phyloP scores from a whole-genome alignment of 306 rosid species.

The Corylus avellana region DNA sequence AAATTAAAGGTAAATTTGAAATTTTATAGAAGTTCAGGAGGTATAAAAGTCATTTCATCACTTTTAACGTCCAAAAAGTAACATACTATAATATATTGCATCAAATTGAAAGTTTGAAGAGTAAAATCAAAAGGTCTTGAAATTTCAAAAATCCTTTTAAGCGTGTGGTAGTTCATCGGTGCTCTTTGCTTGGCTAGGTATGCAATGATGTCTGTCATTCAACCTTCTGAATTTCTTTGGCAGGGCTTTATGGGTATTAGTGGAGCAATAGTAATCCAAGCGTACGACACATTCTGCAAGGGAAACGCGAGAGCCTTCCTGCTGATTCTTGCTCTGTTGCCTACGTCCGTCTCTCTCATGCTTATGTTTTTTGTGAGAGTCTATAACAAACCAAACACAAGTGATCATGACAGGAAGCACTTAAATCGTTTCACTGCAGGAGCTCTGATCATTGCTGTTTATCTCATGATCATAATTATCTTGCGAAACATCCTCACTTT shows the following conservation, averaged over 20 bases:
- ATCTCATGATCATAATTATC: constrained; percentile 64
- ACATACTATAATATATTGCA: too few relatives aligned
- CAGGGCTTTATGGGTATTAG: constrained; percentile 94
- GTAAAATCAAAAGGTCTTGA: too few relatives aligned
- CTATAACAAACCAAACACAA: constrained; percentile 41
- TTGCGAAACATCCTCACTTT: constrained; percentile 48
- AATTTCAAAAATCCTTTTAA: too few relatives aligned
- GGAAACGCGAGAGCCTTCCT: constrained; percentile 66
- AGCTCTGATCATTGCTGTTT: constrained; percentile 58
- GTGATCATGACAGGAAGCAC: constrained; percentile 53
- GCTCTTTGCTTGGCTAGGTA: too few relatives aligned
- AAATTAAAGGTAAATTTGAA: too few relatives aligned
- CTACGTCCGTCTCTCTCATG: constrained; percentile 48
- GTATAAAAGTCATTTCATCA: too few relatives aligned
- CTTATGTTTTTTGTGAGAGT: constrained; percentile 67
- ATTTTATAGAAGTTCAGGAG: too few relatives aligned
- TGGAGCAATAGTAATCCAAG: constrained; percentile 79
- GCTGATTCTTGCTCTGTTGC: constrained; percentile 70
- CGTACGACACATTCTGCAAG: constrained; percentile 52
- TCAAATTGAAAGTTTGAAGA: too few relatives aligned
- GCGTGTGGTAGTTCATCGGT: too few relatives aligned
- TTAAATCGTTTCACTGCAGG: constrained; percentile 58
- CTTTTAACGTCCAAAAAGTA: too few relatives aligned
- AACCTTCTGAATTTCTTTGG: not conserved
- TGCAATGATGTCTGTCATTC: constrained; percentile 17